Evolutionary conservation across 768 basidiomycete species (phyloP).

Genomic region (Botryobasidium botryosum): DNA sequence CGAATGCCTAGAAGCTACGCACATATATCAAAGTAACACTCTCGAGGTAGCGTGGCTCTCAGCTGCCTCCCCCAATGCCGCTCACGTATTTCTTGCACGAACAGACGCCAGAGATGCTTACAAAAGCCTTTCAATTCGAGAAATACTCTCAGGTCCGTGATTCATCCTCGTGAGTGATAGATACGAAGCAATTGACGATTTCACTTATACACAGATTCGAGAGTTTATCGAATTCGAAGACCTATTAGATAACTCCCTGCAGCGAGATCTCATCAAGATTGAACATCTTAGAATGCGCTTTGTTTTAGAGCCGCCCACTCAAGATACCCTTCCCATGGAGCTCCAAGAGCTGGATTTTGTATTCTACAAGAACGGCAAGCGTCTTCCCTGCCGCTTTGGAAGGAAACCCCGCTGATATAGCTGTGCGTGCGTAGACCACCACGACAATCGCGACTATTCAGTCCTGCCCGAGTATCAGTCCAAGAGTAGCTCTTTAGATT

Average conservation of each 20-base stretch:
- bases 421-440: slow-evolving; percentile 29
- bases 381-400: slow-evolving; percentile 16
- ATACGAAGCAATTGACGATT: neutral
- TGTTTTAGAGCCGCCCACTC: slow-evolving; percentile 49
- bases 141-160: slow-evolving; percentile 60
- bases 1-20: slow-evolving; percentile 63
- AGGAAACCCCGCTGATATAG: neutral
- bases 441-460: slow-evolving; percentile 75
- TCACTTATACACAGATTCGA: slow-evolving; percentile 37
- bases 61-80: slow-evolving; percentile 7
- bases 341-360: slow-evolving; percentile 71
- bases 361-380: slow-evolving; percentile 58
- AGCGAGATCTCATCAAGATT: slow-evolving; percentile 64
- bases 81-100: neutral
- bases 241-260: slow-evolving; percentile 65
- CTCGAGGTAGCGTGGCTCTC: slow-evolving; percentile 46
- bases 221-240: slow-evolving; percentile 75
- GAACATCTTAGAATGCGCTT: slow-evolving; percentile 77
- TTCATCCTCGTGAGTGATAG: slow-evolving; percentile 1
- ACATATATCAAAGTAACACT: slow-evolving; percentile 65
- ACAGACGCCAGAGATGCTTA: slow-evolving; percentile 65
- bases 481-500: slow-evolving; percentile 32
- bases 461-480: slow-evolving; percentile 72
- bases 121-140: slow-evolving; percentile 59
- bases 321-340: slow-evolving; percentile 66